Base-by-base conservation (phyloP, 495 filamentous ascomycete genomes). In the Rusavskia elegans region DNA sequence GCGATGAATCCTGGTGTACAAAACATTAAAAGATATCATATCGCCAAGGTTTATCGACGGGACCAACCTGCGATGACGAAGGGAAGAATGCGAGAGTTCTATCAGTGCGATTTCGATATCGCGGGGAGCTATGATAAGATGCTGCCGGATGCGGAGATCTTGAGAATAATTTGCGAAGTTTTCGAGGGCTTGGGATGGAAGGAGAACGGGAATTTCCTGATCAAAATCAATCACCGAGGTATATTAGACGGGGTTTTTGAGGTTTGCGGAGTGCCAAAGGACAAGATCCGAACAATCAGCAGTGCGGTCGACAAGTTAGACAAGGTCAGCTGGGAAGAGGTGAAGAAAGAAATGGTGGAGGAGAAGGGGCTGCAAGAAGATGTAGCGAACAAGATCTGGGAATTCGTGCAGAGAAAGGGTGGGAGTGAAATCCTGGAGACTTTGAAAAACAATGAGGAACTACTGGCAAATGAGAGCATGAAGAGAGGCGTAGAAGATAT, bases 41-140 rank as follows among this genome's bases (percentile, higher is more conserved):
- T 92, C 55, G 85, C 85, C 52, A 92, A 92, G 67, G 87, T 93
- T 36, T 90, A 88, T 70, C 75, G 85, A 53, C 67, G 85, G 61
- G 85, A 89, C 66, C 83, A 87, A 64, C 83, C 83, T 1, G 84
- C 84, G 50, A 85, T 92, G 72, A 82, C 78, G 49, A 89, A 89
- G 63, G 92, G 92, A 48, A 78, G 87, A 6, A 90, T 96, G 84
- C 77, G 92, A 54, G 90, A 98, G 66, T 95, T 98, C 68, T 94
- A 93, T 66, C 90, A 97, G 71, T 95, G 89, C 67, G 90, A 97
- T 67, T 94, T 96, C 63, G 90, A 97, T 65, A 88, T 96, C 69
- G 90, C 90, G 23, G 90, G 89, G 54, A 66, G 70, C 32, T 93
- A 87, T 65, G 90, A 96, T 61, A 64, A 84, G n/a, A 96, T 97